Evolutionary conservation across 2,329 filamentous ascomycete genomes (phyloP), one percentile per base, ranked within the genome.

Genomic region (Pestalotiopsis sp.): DNA sequence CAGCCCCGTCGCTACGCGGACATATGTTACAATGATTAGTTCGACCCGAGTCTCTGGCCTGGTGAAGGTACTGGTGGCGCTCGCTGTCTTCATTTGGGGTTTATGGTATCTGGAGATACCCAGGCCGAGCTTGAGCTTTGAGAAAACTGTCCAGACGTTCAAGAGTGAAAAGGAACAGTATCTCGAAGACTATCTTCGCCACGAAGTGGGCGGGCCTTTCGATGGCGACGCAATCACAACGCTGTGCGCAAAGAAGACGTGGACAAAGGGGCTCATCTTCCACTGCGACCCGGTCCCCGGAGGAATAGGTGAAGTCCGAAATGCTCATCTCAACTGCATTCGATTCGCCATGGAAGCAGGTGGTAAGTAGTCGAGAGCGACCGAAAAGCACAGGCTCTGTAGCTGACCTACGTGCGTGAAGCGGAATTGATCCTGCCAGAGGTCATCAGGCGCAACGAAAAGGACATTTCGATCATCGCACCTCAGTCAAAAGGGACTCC

Each of bases 321-420:
- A 83, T 70, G 80, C 80, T n/a, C 75, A 83, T 45, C 73, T 85
- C 65, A 81, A 80, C 68, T 85, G 84, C 73, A 73, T 86, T 25
- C 79, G 83, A 58, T 80, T 82, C 65, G 82, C 82, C 14, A 84
- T 85, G 39, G 82, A 85, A 75, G 81, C 83, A 57, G 84, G 84
- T 66, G 83, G 84, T 79, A 70, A 72, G 73, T 80, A 31, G 56
- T 17, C 23, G 2, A 31, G 2, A 13, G 6, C 23, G 27, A 20
- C 17, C 39, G 4, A 23, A 14, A n/a, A n/a, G 4, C n/a, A 23
- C 11, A 52, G n/a, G 49, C 13, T 17, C 13, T 27, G 12, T 20
- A 27, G 39, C 62, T 64, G 39, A 64, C 41, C 6, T 23, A 1
- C 17, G 13, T 20, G n/a, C 17, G n/a, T n/a, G n/a, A 72, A 79